Evolutionary conservation across 2,329 filamentous ascomycete species (phyloP).

Genomic region (Scedosporium aurantiacum): DNA sequence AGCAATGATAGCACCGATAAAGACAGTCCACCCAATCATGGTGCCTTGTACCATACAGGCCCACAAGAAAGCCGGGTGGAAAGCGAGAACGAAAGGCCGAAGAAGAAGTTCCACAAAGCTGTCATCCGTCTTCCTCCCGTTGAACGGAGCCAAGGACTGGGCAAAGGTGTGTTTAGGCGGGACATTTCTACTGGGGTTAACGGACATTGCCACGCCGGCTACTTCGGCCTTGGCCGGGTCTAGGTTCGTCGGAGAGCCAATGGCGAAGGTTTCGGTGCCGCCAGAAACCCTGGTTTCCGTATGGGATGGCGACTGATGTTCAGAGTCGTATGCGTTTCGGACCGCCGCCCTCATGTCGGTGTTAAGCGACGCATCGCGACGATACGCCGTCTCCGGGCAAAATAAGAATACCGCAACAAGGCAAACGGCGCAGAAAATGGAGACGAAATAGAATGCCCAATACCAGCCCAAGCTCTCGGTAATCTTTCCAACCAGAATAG

Average conservation of each 20-base stretch:
- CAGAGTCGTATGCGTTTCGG: slow-evolving; percentile 4
- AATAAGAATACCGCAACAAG: slow-evolving; percentile 65
- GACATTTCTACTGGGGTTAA: slow-evolving; percentile 6
- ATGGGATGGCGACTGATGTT: neutral
- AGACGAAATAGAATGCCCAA: slow-evolving; percentile 81
- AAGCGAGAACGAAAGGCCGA: slow-evolving; percentile 72
- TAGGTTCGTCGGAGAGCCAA: neutral
- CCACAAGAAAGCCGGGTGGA: slow-evolving; percentile 81
- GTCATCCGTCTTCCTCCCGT: slow-evolving; percentile 72
- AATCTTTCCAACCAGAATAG: slow-evolving; percentile 84
- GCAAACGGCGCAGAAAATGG: slow-evolving; percentile 66
- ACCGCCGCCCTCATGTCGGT: slow-evolving; percentile 48
- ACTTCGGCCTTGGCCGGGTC: neutral
- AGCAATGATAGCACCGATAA: slow-evolving; percentile 76
- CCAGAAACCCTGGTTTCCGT: neutral
- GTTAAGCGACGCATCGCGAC: slow-evolving; percentile 55
- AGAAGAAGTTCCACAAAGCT: slow-evolving; percentile 52
- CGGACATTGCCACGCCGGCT: neutral
- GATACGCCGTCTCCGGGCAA: slow-evolving; percentile 76
- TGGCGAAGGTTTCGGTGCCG: slow-evolving; percentile 1
- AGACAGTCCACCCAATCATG: slow-evolving; percentile 91
- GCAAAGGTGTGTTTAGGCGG: slow-evolving; percentile 45
- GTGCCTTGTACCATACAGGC: slow-evolving; percentile 69
- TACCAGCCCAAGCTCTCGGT: slow-evolving; percentile 65
- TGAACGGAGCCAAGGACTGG: slow-evolving; percentile 58